A percentile compares a stretch with the other conserved stretches of the same genome.
Evolutionary conservation across 164 flowering plant genomes (phyloP).

Genomic region (Umbilicus rupestris): DNA sequence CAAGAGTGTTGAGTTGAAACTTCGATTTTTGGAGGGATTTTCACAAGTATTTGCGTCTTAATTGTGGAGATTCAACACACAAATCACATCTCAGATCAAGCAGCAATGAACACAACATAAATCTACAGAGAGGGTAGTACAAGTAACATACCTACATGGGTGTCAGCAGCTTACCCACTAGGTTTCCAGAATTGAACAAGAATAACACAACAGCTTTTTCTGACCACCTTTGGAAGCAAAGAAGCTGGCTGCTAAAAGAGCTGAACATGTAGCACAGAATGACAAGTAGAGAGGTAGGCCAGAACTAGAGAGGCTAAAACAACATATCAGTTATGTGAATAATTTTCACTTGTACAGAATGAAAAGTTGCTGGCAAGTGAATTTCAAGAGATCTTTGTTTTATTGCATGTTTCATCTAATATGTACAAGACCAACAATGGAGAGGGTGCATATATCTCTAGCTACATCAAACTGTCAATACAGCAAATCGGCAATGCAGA

Average conservation of each 20-base stretch:
- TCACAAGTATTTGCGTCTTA: too few relatives aligned
- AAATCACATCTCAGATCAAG: not conserved
- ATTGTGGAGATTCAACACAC: too few relatives aligned
- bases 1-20: too few relatives aligned
- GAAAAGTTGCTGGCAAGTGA: not conserved
- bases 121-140: not conserved
- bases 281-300: slow-evolving; percentile 4
- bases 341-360: not conserved
- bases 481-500: not conserved
- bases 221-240: not conserved
- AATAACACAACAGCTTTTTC: slow-evolving; percentile 3
- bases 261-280: not conserved
- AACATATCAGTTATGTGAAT: not conserved
- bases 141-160: not conserved
- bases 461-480: too few relatives aligned
- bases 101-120: not conserved
- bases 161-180: not conserved
- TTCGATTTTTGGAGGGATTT: too few relatives aligned
- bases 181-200: slow-evolving; percentile 8
- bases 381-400: not conserved
- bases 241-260: slow-evolving; percentile 5
- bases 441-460: too few relatives aligned
- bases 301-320: not conserved
- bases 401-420: slow-evolving; percentile 1
- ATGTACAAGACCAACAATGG: not conserved